Evolutionary conservation across 495 filamentous ascomycete species (phyloP), one percentile per base, ranked within the genome.

Genomic region (Friedmanniomyces simplex): DNA sequence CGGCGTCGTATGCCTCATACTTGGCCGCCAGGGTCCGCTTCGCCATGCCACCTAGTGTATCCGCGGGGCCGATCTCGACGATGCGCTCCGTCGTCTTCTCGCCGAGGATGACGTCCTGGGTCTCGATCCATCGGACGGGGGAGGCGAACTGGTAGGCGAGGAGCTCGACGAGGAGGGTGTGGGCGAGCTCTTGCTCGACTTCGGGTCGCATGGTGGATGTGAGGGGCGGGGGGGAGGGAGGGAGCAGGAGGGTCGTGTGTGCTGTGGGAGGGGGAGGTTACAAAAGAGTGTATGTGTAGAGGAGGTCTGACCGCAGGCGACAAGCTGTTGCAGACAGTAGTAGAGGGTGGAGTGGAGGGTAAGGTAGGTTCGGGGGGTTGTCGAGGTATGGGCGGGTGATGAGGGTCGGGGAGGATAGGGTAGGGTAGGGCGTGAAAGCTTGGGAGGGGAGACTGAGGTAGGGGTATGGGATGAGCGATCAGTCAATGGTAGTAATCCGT

Each of bases 91-190:
- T 95, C 45, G 83, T 83, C 73, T 95, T 91, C 70, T 97, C 91
- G 43, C 83, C 90, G 42, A 99, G 87, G 65, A 99, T 88, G 53
- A 99, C 94, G 89, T 99, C 93, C 74, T 99, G 93, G 8, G 93
- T 97, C 74, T 97, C 93, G 72, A 99, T 99, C 86, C 93, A 99
- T 82, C 93, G 83, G 58, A 99, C 93, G 28, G 93, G 93, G 22
- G 90, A 96, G 64, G 93, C 93, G 72, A 99, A 99, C 71, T 99
- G 93, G 74, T 97, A 97, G 72, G 94, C 94, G 56, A 99, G 83
- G 49, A 99, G 86, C 82, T 98, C 93, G 55, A 98, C 88, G 66
- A 98, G 83, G 73, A 98, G 81, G 63, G 91, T 98, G 74, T 98
- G 91, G 68, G 91, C 83, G 68, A 97, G 85, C 76, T 98, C 93